These are phyloP conservation scores for Warburgia ugandensis DNA, from an alignment of 164 flowering plant species.

Conservation along the genomic window DNA sequence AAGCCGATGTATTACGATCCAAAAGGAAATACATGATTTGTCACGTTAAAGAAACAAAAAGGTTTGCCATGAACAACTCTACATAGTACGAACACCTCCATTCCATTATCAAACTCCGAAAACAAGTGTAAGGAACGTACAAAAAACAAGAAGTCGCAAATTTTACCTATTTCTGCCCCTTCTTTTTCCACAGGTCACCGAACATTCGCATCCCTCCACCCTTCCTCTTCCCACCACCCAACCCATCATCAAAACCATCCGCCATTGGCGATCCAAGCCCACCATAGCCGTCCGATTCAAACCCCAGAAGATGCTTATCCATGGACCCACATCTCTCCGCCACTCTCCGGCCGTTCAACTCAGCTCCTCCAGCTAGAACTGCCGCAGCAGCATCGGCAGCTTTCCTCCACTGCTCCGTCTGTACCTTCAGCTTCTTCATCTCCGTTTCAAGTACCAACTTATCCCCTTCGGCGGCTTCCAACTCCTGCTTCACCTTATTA, in stretches of 20 bases:
- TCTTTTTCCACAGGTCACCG: conserved; percentile 75
- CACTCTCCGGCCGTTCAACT: conserved; percentile 38
- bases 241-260: conserved; percentile 47
- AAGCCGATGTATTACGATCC: too few relatives aligned
- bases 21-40: too few relatives aligned
- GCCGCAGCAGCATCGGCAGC: conserved; percentile 96
- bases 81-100: too few relatives aligned
- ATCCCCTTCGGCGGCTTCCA: conserved; percentile 48
- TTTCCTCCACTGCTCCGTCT: conserved; percentile 95
- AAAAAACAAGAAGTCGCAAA: too few relatives aligned
- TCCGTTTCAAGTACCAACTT: conserved; percentile 67
- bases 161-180: conserved; percentile 54
- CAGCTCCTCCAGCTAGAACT: conserved; percentile 52
- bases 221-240: conserved; percentile 49
- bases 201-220: conserved; percentile 64
- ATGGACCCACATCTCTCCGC: conserved; percentile 61
- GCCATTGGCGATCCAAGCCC: conserved; percentile 53
- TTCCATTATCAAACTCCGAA: too few relatives aligned
- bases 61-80: too few relatives aligned
- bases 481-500: conserved; percentile 39
- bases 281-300: conserved; percentile 27
- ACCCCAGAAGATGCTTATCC: conserved; percentile 47
- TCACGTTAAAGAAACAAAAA: too few relatives aligned
- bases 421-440: conserved; percentile 76
- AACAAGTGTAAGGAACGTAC: too few relatives aligned